These are phyloP conservation scores for Royoungia palumana DNA, from an alignment of 768 basidiomycete species.

Conservation along the genomic window DNA sequence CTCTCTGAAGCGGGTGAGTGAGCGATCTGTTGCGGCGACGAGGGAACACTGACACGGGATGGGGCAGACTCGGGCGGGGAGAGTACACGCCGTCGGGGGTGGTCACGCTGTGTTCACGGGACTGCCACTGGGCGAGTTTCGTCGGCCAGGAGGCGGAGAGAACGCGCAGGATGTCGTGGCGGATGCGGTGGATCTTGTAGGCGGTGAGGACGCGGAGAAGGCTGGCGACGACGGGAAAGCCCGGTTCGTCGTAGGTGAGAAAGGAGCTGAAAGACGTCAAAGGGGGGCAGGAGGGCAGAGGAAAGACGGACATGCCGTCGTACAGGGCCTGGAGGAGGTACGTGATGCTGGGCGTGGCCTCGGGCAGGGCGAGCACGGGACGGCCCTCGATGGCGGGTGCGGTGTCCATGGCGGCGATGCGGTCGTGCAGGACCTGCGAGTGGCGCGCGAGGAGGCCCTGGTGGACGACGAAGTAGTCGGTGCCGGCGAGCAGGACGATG, in stretches of 20 bases:
- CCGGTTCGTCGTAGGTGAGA: slow-evolving; percentile 43
- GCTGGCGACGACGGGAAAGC: slow-evolving; percentile 52
- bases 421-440: slow-evolving; percentile 47
- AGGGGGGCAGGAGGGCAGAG: slow-evolving; percentile 2
- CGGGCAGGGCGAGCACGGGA: slow-evolving; percentile 52
- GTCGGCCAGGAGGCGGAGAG: slow-evolving; percentile 58
- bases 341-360: slow-evolving; percentile 54
- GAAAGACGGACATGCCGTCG: slow-evolving; percentile 58
- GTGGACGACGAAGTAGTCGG: slow-evolving; percentile 67
- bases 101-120: slow-evolving; percentile 57
- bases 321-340: slow-evolving; percentile 63
- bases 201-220: slow-evolving; percentile 63
- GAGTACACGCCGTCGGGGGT: slow-evolving; percentile 49
- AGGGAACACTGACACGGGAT: slow-evolving; percentile 57
- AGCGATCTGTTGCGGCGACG: slow-evolving; percentile 1
- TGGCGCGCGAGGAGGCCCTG: slow-evolving; percentile 62
- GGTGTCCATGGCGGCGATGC: slow-evolving; percentile 34
- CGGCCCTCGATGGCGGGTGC: slow-evolving; percentile 47
- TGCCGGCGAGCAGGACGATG: slow-evolving; percentile 55
- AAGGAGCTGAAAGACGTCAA: slow-evolving; percentile 38
- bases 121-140: slow-evolving; percentile 63
- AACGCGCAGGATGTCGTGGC: slow-evolving; percentile 52
- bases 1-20: slow-evolving; percentile 37
- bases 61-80: slow-evolving; percentile 53
- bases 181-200: slow-evolving; percentile 58